Evolutionary conservation across 257 asterid species (phyloP), one percentile per base, ranked within the genome.

Genomic region (Fraxinus americana): DNA sequence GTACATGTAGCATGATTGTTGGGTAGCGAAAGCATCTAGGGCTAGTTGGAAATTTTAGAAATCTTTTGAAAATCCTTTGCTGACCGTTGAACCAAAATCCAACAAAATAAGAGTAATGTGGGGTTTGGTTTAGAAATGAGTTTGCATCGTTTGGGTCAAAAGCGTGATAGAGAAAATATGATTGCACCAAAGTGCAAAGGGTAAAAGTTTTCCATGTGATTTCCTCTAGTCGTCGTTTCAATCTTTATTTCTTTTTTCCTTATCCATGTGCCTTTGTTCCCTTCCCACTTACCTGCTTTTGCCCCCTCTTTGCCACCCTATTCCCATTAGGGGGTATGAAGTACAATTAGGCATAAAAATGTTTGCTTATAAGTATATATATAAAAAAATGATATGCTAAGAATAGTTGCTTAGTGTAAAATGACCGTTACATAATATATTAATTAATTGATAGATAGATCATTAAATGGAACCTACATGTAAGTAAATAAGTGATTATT

Each of bases 111-210:
- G 17, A 72, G 27, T 7, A 72, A 21, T 45, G 45, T 71, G 80
- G 80, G 68, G 54, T 43, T 54, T 67, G 66, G 79, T 63, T 41
- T 72, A 61, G 21, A 10, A 23, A 27, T 23, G 67, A 50, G 63
- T 39, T 39, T 79, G 79, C 84, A 79, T 85, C 82, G 83, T 83
- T 83, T 52, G 41, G 32, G 32, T 63, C 81, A 76, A 83, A 70
- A 23, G 72, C 61, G 75, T 70, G 81, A 52, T 67, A 0, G 8
- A 72, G 45, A 17, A 36, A 66, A 16, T 80, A 86, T 86, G 69
- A 82, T 84, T 80, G 76, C 78, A 78, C 38, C 70, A 41, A 72
- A 79, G 68, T 6, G 80, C 86, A 83, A 80, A 84, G 82, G 80
- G 65, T 81, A 23, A 81, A 81, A 77, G 80, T 81, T 79, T 48